Conservation (phyloP, 129 eudicot species). For the Daucus carota region DNA sequence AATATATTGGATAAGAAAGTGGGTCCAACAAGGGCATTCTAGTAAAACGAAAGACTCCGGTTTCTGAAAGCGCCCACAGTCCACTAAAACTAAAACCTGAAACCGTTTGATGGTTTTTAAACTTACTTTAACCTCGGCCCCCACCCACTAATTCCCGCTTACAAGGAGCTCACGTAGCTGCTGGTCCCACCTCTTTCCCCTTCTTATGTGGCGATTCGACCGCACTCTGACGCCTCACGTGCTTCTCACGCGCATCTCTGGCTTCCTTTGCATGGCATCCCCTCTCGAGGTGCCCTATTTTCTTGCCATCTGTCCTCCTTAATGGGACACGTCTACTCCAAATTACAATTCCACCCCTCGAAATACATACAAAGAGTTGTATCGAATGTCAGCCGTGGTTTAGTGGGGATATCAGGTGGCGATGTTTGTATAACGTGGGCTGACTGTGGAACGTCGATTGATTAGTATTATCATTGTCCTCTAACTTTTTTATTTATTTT, state of each 20-base stretch:
- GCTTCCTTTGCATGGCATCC: conserved; percentile 17
- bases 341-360: not conserved
- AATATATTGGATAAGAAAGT: conserved; percentile 19
- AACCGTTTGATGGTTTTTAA: conserved; percentile 30
- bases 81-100: conserved; percentile 26
- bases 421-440: not conserved
- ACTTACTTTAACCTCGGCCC: conserved; percentile 7
- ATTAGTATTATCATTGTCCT: not conserved
- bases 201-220: conserved; percentile 73
- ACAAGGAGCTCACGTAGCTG: conserved; percentile 37
- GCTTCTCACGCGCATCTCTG: conserved; percentile 35
- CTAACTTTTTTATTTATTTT: too few relatives aligned
- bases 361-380: not conserved
- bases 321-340: not conserved
- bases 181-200: conserved; percentile 19
- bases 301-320: conserved; percentile 18
- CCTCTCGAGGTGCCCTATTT: not conserved
- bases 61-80: conserved; percentile 25
- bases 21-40: not conserved
- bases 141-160: conserved; percentile 43
- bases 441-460: not conserved
- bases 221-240: conserved; percentile 42
- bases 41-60: not conserved
- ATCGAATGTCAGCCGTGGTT: not conserved
- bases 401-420: not conserved